Base-by-base conservation (phyloP, 2,329 filamentous ascomycete species). In the Colletotrichum endophyticum region DNA sequence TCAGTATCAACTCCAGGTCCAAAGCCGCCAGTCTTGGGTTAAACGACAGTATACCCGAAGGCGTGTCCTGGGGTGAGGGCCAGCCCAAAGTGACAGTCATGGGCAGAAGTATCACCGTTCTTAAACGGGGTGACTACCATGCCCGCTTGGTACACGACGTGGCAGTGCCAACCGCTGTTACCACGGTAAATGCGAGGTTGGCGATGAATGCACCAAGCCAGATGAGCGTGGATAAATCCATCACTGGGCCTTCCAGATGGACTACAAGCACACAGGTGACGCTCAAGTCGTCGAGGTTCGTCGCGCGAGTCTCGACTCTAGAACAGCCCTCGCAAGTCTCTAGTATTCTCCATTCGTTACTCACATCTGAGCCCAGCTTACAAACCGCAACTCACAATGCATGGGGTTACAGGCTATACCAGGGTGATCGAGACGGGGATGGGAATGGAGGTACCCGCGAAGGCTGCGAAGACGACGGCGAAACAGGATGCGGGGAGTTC, bases 21-120 rank as follows among this genome's bases (percentile, higher is more conserved):
- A 96, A 96, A 84, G 95, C 95, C 12, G 89, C 93, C 32, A 94
- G 91, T 78, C 85, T 98, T 34, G 95, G 95, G 0, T 87, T 98
- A 25, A 91, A 88, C 67, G 91, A 91, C 0, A 88, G 89, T 9
- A 89, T 89, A 49, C 93, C 92, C 0, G 94, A 95, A 62, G 91
- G 95, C 53, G 91, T 94, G 80, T 93, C 92, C 0, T 94, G 94
- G 89, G 94, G 93, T 0, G 89, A 93, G 74, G 95, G 95, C 0
- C 95, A 97, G 83, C 95, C 95, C 1, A 89, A 90, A 32, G 88
- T 96, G 5, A 92, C 85, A 71, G 89, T 98, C 13, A 90, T 97
- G 89, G 94, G 94, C 0, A 90, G 95, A 70, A 92, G 95, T 68
- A 87, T 98, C 16, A 89, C 91, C 5, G 94, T 97, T 2, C 87